Evolutionary conservation across 345 rosid genomes (phyloP), one percentile per base, ranked within the genome.

Genomic region (Boechera retrofracta): DNA sequence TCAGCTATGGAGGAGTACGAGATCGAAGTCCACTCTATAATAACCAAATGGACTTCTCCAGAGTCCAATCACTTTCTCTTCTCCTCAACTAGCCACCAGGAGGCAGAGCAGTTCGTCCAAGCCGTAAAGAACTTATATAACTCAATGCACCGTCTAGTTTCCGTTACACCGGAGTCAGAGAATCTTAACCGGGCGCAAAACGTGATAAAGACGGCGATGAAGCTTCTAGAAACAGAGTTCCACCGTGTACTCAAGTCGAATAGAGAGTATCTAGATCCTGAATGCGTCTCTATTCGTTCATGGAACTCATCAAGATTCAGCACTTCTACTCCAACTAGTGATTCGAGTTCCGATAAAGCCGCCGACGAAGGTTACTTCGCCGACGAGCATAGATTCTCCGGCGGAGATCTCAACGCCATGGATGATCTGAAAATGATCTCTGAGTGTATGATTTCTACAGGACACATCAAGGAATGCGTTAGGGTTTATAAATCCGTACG

Each of bases 361-460:
- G 32, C 7, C 6, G 6, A 42, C 2, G 83, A 64, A 3, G 76
- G 47, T 7, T 49, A 49, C 53, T 49, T 49, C 5, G 41, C 39
- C 70, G 85, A 82, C 7, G 87, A 73, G 6, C 74, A 51, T 32
- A 42, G 39, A 76, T 76, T 84, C 88, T 47, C 77, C 79, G 31
- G 63, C 11, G 44, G 91, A 74, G 57, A 76, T 24, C 12, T 57
- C 5, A 74, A 68, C 74, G 80, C 80, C 0, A 90, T 94, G 93
- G 80, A 85, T 33, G 90, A 91, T 71, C 79, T 89, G 63, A 86
- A 78, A 64, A 80, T 85, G 52, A 89, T 94, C 2, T 96, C 96
- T 0, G 97, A 94, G 42, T 89, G 98, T 68, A 94, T 94, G 98
- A 87, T 94, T 31, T 66, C 81, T 4, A 71, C 90, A 2, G 98